Base-by-base conservation (phyloP, 1,139 yeast genomes). In the Candida dubliniensis region DNA sequence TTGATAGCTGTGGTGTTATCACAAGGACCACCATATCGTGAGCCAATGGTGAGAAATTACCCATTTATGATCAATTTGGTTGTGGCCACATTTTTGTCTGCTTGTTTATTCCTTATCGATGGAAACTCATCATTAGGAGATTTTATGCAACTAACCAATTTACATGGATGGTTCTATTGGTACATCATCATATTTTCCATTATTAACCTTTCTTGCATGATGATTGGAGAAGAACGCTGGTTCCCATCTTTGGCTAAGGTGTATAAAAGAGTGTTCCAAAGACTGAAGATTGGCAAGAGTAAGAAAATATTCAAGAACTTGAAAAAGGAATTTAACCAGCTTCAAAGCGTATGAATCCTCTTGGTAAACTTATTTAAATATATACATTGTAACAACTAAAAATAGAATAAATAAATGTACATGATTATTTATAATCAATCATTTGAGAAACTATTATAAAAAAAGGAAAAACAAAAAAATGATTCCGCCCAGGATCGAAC, bases 401-500 rank as follows among this genome's bases (percentile, higher is more conserved):
- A 18, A 18, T 18, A 18, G 23, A 18, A 5, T 18, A 18, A 18
- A 18, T 5, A 18, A 18, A 18, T 18, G 23, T 18, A 18, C 5
- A 18, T 4, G 5, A 18, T 4, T 18, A 18, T 18, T 18, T 5
- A 18, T 5, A 3, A 18, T 18, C 23, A 18, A n/a, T n/a, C n/a
- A n/a, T n/a, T n/a, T 18, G 23, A 18, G 5, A 18, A 18, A 18
- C n/a, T n/a, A n/a, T n/a, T n/a, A n/a, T n/a, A n/a, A n/a, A n/a
- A 27, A 27, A 10, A 7, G 3, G 12, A 10, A 27, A 27, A 10
- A 10, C 4, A 4, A 27, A 27, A 27, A 27, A 27, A 27, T 10
- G 12, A 87, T 86, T 87, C 81, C 85, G 90, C 96, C 96, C 96
- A 88, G 96, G 96, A 86, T 89, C 96, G 96, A 89, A 89, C 96